A percentile compares a stretch with the other conserved stretches of the same genome.
These are phyloP conservation scores for Phanerochaete carnosa DNA, from an alignment of 768 basidiomycete genomes.

Conservation along the genomic window DNA sequence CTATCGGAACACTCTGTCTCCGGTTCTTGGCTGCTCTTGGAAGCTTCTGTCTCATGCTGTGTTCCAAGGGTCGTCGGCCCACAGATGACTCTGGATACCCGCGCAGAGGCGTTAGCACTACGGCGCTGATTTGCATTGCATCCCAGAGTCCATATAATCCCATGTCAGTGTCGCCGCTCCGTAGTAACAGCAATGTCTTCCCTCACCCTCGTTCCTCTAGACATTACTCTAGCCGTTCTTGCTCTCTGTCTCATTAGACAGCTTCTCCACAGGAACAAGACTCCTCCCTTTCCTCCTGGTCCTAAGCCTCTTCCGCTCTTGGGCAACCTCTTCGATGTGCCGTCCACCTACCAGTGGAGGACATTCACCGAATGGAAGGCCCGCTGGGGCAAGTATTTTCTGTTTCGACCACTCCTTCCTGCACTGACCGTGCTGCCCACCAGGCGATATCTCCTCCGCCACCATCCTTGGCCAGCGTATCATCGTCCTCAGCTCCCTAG, in stretches of 20 bases:
- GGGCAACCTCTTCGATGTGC: slow-evolving; percentile 10
- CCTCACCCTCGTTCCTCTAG: neutral
- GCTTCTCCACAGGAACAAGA: neutral
- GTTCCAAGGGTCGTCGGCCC: too few species aligned
- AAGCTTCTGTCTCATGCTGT: too few species aligned
- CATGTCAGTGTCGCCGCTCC: too few species aligned
- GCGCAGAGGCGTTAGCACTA: too few species aligned
- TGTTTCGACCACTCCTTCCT: neutral
- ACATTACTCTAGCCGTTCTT: neutral
- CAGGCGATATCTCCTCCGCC: slow-evolving; percentile 28
- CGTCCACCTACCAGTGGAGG: slow-evolving; percentile 18
- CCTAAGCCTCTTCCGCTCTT: slow-evolving; percentile 7
- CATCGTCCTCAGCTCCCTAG: slow-evolving; percentile 27
- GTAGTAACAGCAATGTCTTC: neutral
- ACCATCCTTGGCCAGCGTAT: slow-evolving; percentile 24
- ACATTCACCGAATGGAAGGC: slow-evolving; percentile 25
- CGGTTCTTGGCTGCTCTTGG: too few species aligned
- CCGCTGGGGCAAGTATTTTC: slow-evolving; percentile 22
- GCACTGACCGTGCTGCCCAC: neutral
- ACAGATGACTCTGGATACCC: too few species aligned
- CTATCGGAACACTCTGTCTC: too few species aligned
- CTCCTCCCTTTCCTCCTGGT: slow-evolving; percentile 14
- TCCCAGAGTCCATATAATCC: too few species aligned
- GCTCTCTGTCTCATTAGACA: neutral
- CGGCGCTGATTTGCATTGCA: too few species aligned